Conservation (phyloP, 495 filamentous ascomycete genomes). For the Penicillium roqueforti region DNA sequence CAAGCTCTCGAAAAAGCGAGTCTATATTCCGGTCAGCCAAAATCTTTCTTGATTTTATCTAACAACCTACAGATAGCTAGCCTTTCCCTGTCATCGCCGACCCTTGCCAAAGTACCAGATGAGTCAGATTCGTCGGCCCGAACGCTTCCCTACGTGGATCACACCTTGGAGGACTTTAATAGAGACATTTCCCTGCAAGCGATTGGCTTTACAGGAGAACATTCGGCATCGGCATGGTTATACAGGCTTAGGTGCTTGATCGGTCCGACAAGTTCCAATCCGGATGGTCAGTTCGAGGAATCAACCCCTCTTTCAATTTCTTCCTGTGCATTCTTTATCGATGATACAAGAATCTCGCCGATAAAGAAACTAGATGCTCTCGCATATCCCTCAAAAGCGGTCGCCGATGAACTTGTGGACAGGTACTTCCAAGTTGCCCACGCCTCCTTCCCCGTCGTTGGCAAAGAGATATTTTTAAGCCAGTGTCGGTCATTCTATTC, state of each 20-base stretch:
- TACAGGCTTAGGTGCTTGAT: conserved; percentile 36
- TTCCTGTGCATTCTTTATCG: conserved; percentile 42
- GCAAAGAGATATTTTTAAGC: conserved; percentile 33
- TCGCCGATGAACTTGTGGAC: conserved; percentile 48
- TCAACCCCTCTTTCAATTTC: conserved; percentile 20
- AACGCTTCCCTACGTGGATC: not conserved
- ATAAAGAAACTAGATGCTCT: conserved; percentile 41
- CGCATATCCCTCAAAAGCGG: conserved; percentile 41
- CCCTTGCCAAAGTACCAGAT: not conserved
- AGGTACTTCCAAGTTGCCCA: conserved; percentile 55
- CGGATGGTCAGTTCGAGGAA: conserved; percentile 13
- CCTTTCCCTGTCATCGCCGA: conserved; percentile 4
- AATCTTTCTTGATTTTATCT: not conserved
- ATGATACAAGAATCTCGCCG: conserved; percentile 41
- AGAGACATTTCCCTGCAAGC: conserved; percentile 39
- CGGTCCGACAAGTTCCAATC: not conserved
- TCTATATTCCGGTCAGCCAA: not conserved
- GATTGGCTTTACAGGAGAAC: conserved; percentile 57
- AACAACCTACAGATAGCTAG: not conserved
- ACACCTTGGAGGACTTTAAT: conserved; percentile 52
- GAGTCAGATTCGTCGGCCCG: conserved; percentile 23
- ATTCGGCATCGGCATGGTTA: conserved; percentile 56
- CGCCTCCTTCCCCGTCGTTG: conserved; percentile 53
- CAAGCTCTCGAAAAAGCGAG: conserved; percentile 19
- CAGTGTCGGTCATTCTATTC: conserved; percentile 35